Conservation (phyloP, 306 rosid species). For the Vigna nakashimae region DNA sequence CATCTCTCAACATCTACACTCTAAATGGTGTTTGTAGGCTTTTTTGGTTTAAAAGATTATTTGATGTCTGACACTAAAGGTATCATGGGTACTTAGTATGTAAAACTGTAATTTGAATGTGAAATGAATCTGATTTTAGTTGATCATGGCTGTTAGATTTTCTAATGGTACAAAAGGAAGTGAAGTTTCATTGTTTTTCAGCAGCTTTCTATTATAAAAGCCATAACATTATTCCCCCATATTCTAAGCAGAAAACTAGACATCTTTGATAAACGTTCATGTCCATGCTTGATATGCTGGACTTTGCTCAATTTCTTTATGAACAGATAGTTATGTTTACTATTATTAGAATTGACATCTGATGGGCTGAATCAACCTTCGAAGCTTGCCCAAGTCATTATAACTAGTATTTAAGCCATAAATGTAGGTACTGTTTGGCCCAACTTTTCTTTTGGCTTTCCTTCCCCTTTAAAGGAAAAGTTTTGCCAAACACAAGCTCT, state of each 20-base stretch:
- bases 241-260: constrained; percentile 19
- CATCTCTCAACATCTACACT: constrained; percentile 7
- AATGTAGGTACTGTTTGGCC: neutral
- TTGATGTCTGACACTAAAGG: constrained; percentile 2
- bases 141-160: constrained; percentile 27
- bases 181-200: neutral
- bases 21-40: constrained; percentile 11
- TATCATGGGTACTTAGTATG: neutral
- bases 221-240: neutral
- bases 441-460: neutral
- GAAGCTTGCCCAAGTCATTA: neutral
- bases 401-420: neutral
- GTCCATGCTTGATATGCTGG: constrained; percentile 21
- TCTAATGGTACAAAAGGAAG: constrained; percentile 33
- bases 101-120: constrained; percentile 15
- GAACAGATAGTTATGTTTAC: constrained; percentile 20
- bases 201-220: neutral
- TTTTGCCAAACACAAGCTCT: neutral
- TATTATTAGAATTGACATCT: neutral
- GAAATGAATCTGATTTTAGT: constrained; percentile 15
- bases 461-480: neutral
- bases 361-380: neutral
- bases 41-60: no score
- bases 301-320: constrained; percentile 35
- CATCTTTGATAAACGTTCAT: constrained; percentile 29